Base-by-base conservation (phyloP, 169 alveolate genomes). In the Eimeria sp. region DNA sequence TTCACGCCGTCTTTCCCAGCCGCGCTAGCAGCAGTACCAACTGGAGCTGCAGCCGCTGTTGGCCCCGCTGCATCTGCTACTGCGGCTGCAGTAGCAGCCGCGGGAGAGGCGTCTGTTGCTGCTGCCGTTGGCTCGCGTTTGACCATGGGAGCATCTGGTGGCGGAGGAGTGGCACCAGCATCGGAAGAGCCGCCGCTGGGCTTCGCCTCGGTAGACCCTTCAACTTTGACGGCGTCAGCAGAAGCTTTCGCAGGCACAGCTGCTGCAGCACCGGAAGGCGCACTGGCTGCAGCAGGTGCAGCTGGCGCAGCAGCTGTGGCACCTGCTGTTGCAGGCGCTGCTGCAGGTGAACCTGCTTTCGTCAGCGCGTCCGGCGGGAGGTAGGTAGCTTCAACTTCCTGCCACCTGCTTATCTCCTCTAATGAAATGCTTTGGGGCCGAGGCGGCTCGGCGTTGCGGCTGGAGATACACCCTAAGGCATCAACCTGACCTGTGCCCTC, bases 391-490 rank as follows among this genome's bases (percentile, higher is more conserved):
- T 93, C 94, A 10, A 93, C 68, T 60, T 93, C 96, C 30, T 62
- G 77, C 96, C 96, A 93, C 10, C 96, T 58, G 33, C 94, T 56
- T 40, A 93, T 93, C 80, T 93, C 96, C 52, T 93, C 96, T 14
- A 93, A 30, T 10, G 96, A 93, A 68, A 93, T 93, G 72, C 91
- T 93, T 43, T 83, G 91, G 37, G 80, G 90, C 37, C 88, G 66
- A 25, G 66, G 89, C 46, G 94, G 80, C 14, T 52, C 46, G 27
- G 95, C 11, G 43, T 46, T 66, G 43, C 95, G 72, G 95, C 49
- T 43, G 54, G 95, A 49, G 78, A 82, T 74, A 71, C 94, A 83
- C 56, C 82, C 94, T 60, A 93, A 80, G 49, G 89, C 93, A 2
- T 74, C 96, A 11, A 83, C 96, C 23, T 83, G 56, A 11, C 94